Base-by-base conservation (phyloP, 345 rosid genomes). In the sweet orange (Citrus sinensis) region DNA sequence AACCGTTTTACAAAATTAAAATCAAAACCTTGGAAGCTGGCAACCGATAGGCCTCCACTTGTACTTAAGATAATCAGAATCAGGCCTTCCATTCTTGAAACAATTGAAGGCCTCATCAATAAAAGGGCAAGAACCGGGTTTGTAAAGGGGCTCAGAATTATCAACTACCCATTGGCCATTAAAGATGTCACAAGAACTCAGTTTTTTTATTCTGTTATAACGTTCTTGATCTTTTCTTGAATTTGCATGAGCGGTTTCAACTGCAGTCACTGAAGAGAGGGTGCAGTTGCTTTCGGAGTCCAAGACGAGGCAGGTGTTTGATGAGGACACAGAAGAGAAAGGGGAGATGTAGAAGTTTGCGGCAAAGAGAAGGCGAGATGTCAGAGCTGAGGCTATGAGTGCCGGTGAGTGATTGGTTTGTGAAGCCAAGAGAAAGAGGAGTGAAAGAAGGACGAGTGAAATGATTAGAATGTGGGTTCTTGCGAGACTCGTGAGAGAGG, bases 121-220 rank as follows among this genome's bases (percentile, higher is more conserved):
- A 61, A 59, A 86, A 34, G 92, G 91, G 80, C 97, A 92, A 29
- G 88, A 86, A 46, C 94, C 92, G 2, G 89, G 90, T 70, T 24
- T 8, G 77, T 92, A 91, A 73, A 86, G 56, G 5, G 92, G 92
- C 19, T 56, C 77, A 13, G 89, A 85, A 61, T 87, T 86, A 80
- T 88, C 89, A 42, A 58, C 29, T 63, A 89, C 87, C 97, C 97
- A 92, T 2, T 63, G 70, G 1, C 97, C 95, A 76, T 88, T 72
- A 55, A 91, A 92, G 69, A 91, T 83, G 70, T 90, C 89, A 74
- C 97, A 90, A 84, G 93, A 88, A 81, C 72, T 80, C 2, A 88
- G 82, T 42, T 79, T 82, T 60, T 82, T 70, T 3, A 74, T 54
- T 34, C 10, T 32, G 49, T 71, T 30, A 59, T 75, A 60, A 62